Evolutionary conservation across 331 rosid species (phyloP).

Genomic region (Acacia pycnantha): DNA sequence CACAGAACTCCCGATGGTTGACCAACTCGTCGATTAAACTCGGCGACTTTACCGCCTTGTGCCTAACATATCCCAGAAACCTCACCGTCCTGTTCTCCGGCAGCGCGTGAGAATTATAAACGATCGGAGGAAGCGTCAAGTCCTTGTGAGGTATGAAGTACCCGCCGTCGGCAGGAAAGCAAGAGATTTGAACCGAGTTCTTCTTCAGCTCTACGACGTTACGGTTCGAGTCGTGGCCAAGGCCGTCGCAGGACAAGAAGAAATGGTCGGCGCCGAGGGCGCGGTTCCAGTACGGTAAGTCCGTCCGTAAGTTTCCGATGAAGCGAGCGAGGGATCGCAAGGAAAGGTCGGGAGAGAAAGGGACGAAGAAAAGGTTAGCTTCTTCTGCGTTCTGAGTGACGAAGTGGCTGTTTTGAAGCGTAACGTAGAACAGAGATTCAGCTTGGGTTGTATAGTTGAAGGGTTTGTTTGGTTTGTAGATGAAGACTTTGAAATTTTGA

Average conservation of each 20-base stretch:
- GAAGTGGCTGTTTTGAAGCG: constrained; percentile 47
- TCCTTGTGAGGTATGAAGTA: constrained; percentile 74
- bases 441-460: constrained; percentile 33
- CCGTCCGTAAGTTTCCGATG: constrained; percentile 36
- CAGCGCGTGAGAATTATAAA: neutral
- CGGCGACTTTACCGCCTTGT: constrained; percentile 23
- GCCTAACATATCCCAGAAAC: constrained; percentile 35
- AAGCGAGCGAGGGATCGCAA: constrained; percentile 54
- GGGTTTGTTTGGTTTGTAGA: constrained; percentile 45
- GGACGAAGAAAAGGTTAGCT: constrained; percentile 79
- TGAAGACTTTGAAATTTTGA: constrained; percentile 46
- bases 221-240: constrained; percentile 41
- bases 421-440: constrained; percentile 53
- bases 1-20: constrained; percentile 30
- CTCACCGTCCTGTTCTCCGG: neutral
- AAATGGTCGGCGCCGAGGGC: constrained; percentile 87
- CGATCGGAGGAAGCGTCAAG: constrained; percentile 47
- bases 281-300: constrained; percentile 69
- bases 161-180: constrained; percentile 52
- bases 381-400: constrained; percentile 43
- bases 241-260: constrained; percentile 52
- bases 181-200: constrained; percentile 68
- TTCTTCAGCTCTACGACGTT: constrained; percentile 68
- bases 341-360: constrained; percentile 49
- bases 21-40: constrained; percentile 29